Evolutionary conservation across 768 basidiomycete species (phyloP).

Genomic region (Pulveroboletus sp.): DNA sequence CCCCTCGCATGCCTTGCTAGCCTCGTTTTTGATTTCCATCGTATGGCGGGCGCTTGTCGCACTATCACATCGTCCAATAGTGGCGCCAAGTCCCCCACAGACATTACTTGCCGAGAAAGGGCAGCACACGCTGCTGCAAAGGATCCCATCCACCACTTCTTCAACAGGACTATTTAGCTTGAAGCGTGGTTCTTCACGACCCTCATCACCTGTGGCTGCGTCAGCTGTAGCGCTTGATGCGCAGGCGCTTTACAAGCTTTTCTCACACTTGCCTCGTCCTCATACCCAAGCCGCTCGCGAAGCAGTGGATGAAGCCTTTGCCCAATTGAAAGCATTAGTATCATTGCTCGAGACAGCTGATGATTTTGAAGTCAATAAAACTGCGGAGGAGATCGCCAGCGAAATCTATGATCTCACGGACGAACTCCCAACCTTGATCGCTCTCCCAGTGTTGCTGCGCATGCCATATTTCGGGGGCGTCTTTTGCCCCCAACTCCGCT

Average conservation of each 20-base stretch:
- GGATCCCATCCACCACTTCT: conserved; percentile 55
- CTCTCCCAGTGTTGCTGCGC: conserved; percentile 65
- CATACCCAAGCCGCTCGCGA: conserved; percentile 64
- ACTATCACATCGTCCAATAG: conserved; percentile 56
- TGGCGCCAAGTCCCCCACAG: conserved; percentile 39
- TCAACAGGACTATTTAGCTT: conserved; percentile 59
- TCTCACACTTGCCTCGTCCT: conserved; percentile 62
- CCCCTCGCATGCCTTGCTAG: conserved; percentile 58
- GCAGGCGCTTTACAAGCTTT: conserved; percentile 57
- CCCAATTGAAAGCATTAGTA: conserved; percentile 55
- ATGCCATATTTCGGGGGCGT: conserved; percentile 29
- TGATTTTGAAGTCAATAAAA: conserved; percentile 20
- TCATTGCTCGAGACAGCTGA: conserved; percentile 54
- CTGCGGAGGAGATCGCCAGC: conserved; percentile 26
- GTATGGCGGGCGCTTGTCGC: conserved; percentile 76
- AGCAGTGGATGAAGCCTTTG: conserved; percentile 78
- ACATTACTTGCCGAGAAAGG: conserved; percentile 38
- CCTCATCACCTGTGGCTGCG: conserved; percentile 50
- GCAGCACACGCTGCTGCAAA: conserved; percentile 36
- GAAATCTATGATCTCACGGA: conserved; percentile 55
- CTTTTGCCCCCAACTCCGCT: conserved; percentile 16
- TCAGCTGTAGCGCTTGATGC: conserved; percentile 57
- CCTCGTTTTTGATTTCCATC: conserved; percentile 68
- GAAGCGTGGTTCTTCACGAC: conserved; percentile 65
- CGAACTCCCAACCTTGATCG: conserved; percentile 72